Conservation (phyloP, 129 eudicot genomes). For the Mikania micrantha region DNA sequence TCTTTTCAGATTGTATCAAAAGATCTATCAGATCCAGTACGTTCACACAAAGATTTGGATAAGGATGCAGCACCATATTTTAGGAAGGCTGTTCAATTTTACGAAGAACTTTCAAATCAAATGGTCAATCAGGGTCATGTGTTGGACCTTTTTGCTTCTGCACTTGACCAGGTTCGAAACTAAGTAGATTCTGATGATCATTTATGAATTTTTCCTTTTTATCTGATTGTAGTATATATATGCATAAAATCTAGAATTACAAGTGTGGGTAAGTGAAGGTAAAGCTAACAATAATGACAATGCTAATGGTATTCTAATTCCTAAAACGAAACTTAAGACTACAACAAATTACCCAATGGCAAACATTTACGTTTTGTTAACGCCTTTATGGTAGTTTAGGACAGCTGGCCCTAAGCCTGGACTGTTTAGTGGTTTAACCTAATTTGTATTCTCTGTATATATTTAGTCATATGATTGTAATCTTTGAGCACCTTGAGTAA, state of each 20-base stretch:
- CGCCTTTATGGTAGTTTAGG: too few species aligned
- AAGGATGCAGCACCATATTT: conserved; percentile 97
- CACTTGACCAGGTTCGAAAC: conserved; percentile 85
- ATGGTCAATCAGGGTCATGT: conserved; percentile 93
- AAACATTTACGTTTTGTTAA: background rate
- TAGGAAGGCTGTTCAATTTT: conserved; percentile 77
- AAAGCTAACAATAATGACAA: background rate
- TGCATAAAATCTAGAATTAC: background rate
- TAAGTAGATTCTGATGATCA: background rate
- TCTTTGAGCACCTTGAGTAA: too few species aligned
- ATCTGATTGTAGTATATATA: background rate
- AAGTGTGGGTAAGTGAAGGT: background rate
- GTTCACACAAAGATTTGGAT: conserved; percentile 96
- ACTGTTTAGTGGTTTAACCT: too few species aligned
- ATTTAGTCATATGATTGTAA: too few species aligned
- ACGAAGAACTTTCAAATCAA: conserved; percentile 82
- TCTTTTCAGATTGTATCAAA: conserved; percentile 75
- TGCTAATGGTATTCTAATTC: background rate
- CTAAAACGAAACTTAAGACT: background rate
- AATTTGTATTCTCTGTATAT: too few species aligned
- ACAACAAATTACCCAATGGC: background rate
- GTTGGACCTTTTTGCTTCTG: conserved; percentile 96
- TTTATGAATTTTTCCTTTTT: background rate
- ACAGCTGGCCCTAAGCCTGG: too few species aligned
- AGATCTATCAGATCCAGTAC: conserved; percentile 89